A percentile compares a stretch with the other conserved stretches of the same genome.
Evolutionary conservation across 352 stramenopile species (phyloP).

Genomic region (Halophytophthora polymorphica): DNA sequence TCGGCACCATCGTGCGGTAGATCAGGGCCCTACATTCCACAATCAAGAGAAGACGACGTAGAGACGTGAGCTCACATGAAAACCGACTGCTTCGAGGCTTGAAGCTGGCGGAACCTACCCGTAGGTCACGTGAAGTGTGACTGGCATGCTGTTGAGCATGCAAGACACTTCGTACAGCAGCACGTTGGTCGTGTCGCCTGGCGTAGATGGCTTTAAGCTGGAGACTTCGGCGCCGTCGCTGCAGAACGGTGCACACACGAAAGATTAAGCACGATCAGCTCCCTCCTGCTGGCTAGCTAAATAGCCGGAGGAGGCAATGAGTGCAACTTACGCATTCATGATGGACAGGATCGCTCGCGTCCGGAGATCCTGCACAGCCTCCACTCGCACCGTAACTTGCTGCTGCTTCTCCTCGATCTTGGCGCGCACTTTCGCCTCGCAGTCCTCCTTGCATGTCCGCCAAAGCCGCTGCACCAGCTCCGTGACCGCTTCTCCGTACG

Average conservation of each 20-base stretch:
- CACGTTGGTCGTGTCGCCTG: constrained; percentile 50
- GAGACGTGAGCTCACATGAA: not conserved
- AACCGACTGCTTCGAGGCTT: not conserved
- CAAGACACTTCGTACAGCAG: constrained; percentile 79
- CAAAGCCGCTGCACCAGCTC: constrained; percentile 71
- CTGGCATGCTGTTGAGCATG: constrained; percentile 67
- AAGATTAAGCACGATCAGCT: not conserved
- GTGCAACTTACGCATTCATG: constrained; percentile 62
- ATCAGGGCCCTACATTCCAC: constrained; percentile 69
- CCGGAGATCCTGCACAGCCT: constrained; percentile 60
- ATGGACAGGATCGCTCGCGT: constrained; percentile 50
- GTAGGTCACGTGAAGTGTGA: constrained; percentile 73
- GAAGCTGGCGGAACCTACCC: constrained; percentile 31
- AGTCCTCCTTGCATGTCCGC: constrained; percentile 48
- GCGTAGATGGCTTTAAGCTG: constrained; percentile 31
- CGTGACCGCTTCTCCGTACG: constrained; percentile 72
- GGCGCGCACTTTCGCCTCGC: constrained; percentile 44
- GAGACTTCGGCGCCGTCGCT: constrained; percentile 50
- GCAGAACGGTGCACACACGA: not conserved
- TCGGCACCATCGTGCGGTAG: constrained; percentile 72
- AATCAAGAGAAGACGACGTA: too few species aligned
- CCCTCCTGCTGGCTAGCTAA: too few species aligned
- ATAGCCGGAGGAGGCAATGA: too few species aligned
- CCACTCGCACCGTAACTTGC: constrained; percentile 60
- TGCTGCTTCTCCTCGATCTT: constrained; percentile 84